phyloP scores from a whole-genome alignment of 177 flowering plant species.

The Vitis hybrid region DNA sequence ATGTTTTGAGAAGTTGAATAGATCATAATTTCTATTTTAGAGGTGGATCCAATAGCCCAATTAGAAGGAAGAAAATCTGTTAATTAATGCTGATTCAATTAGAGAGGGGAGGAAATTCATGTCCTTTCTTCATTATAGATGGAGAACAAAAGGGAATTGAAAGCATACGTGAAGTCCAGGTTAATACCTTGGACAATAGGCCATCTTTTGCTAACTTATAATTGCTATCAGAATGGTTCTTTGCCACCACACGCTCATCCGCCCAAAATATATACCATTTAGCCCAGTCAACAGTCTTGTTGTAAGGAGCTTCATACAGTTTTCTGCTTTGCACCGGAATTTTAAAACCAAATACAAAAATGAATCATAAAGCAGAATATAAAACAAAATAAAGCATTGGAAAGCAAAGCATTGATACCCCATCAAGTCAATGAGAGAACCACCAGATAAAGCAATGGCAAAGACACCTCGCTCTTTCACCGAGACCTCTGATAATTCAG shows the following conservation, averaged over 20 bases:
- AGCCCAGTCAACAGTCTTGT: conserved; percentile 78
- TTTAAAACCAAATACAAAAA: conserved; percentile 7
- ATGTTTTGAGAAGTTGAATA: no score
- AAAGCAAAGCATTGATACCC: conserved; percentile 42
- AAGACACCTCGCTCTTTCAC: conserved; percentile 83
- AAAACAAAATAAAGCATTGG: not conserved
- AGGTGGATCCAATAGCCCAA: not conserved
- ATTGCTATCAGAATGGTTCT: conserved; percentile 77
- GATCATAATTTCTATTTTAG: no score
- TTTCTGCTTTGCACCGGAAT: conserved; percentile 48
- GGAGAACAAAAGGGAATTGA: not conserved
- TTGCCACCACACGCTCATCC: conserved; percentile 82
- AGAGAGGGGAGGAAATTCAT: not conserved
- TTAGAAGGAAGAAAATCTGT: no score
- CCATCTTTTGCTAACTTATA: conserved; percentile 72
- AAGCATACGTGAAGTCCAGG: not conserved
- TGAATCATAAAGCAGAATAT: not conserved
- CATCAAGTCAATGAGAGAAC: conserved; percentile 79
- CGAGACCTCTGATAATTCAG: conserved; percentile 68
- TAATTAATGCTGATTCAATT: not conserved
- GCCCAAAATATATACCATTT: conserved; percentile 91
- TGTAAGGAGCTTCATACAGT: conserved; percentile 74
- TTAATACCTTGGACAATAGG: conserved; percentile 67
- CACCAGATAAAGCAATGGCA: conserved; percentile 84
- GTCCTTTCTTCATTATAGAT: not conserved